Percentiles rank a stretch among this genome's conserved stretches.
Evolutionary conservation across 2,329 filamentous ascomycete species (phyloP).

Genomic region (Podosphaera aphanis): DNA sequence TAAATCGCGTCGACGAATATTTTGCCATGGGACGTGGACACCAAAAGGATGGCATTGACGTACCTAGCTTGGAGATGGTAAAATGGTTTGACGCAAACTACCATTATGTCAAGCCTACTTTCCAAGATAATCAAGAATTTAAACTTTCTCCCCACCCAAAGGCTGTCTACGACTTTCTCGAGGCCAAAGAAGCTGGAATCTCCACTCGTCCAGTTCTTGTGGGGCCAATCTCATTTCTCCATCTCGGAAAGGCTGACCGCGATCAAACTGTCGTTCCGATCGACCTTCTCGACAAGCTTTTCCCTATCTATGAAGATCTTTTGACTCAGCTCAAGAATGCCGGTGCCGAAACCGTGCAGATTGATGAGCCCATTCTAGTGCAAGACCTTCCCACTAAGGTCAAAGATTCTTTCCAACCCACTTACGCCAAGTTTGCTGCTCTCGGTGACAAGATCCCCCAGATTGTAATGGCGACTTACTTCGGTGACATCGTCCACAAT

Average conservation of each 20-base stretch:
- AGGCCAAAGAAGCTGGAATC: conserved; percentile 95
- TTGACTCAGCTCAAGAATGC: conserved; percentile 83
- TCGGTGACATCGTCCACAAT: conserved; percentile 99
- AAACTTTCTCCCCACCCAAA: conserved; percentile 71
- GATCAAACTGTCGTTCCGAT: conserved; percentile 82
- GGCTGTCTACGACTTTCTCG: conserved; percentile 79
- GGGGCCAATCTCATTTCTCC: conserved; percentile 91
- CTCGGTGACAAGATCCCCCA: conserved; percentile 66
- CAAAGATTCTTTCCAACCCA: conserved; percentile 94
- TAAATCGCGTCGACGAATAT: conserved; percentile 83
- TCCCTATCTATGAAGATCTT: conserved; percentile 87
- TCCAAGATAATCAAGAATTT: conserved; percentile 94
- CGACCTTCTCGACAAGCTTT: conserved; percentile 72
- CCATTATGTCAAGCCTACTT: conserved; percentile 98
- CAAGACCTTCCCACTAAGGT: conserved; percentile 74
- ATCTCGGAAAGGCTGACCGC: conserved; percentile 95
- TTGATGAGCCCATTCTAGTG: conserved; percentile 92
- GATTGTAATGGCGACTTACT: conserved; percentile 87
- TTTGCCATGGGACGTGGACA: conserved; percentile 99
- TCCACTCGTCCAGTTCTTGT: conserved; percentile 79
- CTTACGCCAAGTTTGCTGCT: conserved; percentile 68
- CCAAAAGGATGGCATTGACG: conserved; percentile 84
- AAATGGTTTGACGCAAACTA: conserved; percentile 99
- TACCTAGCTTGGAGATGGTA: conserved; percentile 92
- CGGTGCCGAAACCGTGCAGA: conserved; percentile 90